Conservation (phyloP, 179 eudicot species). For the Spergularia azorica region DNA sequence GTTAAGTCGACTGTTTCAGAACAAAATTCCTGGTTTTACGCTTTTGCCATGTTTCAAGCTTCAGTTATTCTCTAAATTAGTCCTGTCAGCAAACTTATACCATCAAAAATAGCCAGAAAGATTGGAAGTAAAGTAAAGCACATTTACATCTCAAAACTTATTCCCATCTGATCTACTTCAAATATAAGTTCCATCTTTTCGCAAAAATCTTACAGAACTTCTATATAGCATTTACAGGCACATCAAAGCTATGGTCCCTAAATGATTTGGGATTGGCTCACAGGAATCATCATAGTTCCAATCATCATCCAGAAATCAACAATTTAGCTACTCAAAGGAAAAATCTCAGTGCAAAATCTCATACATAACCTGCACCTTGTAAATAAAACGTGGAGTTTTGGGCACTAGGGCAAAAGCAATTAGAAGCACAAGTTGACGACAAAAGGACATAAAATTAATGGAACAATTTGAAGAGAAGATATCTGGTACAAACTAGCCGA, state of each 20-base stretch:
- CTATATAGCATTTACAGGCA: not conserved
- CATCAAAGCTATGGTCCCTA: too few relatives aligned
- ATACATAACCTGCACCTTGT: too few relatives aligned
- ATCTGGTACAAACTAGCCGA: too few relatives aligned
- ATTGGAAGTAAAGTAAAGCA: constrained; percentile 22
- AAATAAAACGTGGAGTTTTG: too few relatives aligned
- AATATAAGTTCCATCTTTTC: not conserved
- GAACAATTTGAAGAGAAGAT: too few relatives aligned
- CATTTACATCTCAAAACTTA: not conserved
- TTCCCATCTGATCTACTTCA: not conserved
- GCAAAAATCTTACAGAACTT: not conserved
- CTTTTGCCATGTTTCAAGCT: constrained; percentile 11
- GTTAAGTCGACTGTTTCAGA: not conserved
- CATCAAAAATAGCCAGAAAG: constrained; percentile 11
- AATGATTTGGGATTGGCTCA: too few relatives aligned
- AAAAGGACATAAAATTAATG: too few relatives aligned
- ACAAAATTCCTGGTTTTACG: not conserved
- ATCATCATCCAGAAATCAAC: not conserved
- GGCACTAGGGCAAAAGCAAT: too few relatives aligned
- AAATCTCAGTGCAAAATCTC: too few relatives aligned
- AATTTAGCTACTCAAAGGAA: too few relatives aligned
- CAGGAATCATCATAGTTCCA: not conserved
- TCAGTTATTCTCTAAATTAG: not conserved
- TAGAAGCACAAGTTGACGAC: too few relatives aligned
- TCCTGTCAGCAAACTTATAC: not conserved